phyloP scores from a whole-genome alignment of 176 grass and related monocot genomes.

The Bolboschoenus planiculmis region DNA sequence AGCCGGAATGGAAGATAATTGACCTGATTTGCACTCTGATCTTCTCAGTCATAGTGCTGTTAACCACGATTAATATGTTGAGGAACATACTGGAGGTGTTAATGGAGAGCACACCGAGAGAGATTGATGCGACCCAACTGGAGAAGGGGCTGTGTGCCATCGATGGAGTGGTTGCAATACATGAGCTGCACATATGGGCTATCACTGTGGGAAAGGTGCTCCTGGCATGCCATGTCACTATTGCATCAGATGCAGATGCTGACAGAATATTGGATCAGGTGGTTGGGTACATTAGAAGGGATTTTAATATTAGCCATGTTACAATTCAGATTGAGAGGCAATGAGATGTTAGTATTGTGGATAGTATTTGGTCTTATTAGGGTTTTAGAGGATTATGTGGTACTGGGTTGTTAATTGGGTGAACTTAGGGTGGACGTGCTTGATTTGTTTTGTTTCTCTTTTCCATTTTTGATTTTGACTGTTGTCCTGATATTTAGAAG shows the following conservation, averaged over 20 bases:
- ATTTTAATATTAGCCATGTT: constrained; percentile 97
- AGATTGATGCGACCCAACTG: constrained; percentile 75
- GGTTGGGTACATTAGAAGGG: constrained; percentile 79
- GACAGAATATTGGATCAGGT: constrained; percentile 80
- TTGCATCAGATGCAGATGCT: constrained; percentile 50
- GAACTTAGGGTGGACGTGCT: background rate
- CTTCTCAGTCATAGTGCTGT: constrained; percentile 79
- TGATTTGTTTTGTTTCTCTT: background rate
- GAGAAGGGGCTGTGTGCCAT: constrained; percentile 69
- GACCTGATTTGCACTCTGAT: constrained; percentile 96
- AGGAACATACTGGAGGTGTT: constrained; percentile 86
- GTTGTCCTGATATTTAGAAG: background rate
- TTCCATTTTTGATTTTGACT: background rate
- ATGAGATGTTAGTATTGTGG: constrained; percentile 25
- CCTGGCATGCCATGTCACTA: constrained; percentile 82
- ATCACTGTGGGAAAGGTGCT: constrained; percentile 98
- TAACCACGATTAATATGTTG: constrained; percentile 82
- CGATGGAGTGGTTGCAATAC: constrained; percentile 68
- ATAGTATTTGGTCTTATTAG: background rate
- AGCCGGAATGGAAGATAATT: constrained; percentile 97
- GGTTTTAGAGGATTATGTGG: background rate
- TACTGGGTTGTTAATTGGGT: background rate
- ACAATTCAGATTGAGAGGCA: constrained; percentile 93
- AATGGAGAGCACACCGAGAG: constrained; percentile 92
- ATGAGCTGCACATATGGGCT: constrained; percentile 98